Evolutionary conservation across 768 basidiomycete genomes (phyloP).

Genomic region (Cystoderma amianthinum): DNA sequence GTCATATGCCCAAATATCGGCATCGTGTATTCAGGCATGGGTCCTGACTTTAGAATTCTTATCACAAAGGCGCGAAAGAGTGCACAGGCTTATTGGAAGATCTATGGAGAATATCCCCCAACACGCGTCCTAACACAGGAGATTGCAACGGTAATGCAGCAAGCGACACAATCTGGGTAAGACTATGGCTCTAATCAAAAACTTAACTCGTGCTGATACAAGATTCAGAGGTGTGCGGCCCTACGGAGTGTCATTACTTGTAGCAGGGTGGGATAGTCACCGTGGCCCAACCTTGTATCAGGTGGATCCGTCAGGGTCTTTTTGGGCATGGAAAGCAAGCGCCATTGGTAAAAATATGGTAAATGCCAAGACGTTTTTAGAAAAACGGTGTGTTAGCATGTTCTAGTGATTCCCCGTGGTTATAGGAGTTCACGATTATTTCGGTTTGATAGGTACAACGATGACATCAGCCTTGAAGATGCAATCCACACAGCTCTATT

Average conservation of each 20-base stretch:
- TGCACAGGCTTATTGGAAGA: constrained; percentile 99
- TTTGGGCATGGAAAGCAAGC: constrained; percentile 99
- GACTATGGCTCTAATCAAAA: neutral
- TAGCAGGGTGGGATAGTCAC: constrained; percentile 93
- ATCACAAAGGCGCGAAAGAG: constrained; percentile 94
- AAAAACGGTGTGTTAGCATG: constrained; percentile 74
- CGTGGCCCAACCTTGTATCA: constrained; percentile 98
- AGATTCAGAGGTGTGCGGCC: constrained; percentile 87
- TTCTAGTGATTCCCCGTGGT: constrained; percentile 10
- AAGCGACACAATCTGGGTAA: constrained; percentile 97
- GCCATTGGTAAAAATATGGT: constrained; percentile 99
- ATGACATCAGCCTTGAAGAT: constrained; percentile 97
- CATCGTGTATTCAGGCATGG: constrained; percentile 99
- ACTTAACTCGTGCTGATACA: constrained; percentile 11
- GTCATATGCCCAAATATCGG: constrained; percentile 98
- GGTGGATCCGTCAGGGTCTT: constrained; percentile 97
- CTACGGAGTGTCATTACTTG: constrained; percentile 95
- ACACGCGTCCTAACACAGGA: constrained; percentile 95
- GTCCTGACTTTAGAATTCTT: constrained; percentile 94
- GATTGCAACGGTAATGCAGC: constrained; percentile 97
- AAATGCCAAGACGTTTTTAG: constrained; percentile 98
- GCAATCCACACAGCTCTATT: constrained; percentile 98
- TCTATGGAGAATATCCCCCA: constrained; percentile 97
- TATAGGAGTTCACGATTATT: constrained; percentile 13
- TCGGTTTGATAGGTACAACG: constrained; percentile 73